Evolutionary conservation across 768 basidiomycete species (phyloP).

Genomic region (Russula virescens): DNA sequence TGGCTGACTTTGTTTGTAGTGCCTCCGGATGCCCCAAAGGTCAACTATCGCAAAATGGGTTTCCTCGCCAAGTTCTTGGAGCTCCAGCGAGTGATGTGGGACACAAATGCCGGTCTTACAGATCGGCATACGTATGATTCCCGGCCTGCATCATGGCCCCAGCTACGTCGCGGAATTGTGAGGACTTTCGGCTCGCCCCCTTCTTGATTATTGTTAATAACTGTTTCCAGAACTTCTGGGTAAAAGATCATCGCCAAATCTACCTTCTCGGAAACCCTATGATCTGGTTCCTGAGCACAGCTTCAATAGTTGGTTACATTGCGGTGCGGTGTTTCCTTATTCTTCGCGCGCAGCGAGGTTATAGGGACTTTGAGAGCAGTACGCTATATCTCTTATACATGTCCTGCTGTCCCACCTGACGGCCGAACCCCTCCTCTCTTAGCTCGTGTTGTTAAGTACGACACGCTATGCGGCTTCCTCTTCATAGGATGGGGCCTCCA

Average conservation of each 20-base stretch:
- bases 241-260: constrained; percentile 91
- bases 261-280: constrained; percentile 94
- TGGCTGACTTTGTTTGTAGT: constrained; percentile 43
- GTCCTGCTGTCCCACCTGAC: background rate
- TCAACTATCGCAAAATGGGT: constrained; percentile 87
- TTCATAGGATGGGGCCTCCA: constrained; percentile 89
- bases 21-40: constrained; percentile 59
- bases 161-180: constrained; percentile 86
- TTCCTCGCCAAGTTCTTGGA: constrained; percentile 91
- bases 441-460: constrained; percentile 92
- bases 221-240: constrained; percentile 85
- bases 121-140: constrained; percentile 95
- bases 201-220: background rate
- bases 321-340: constrained; percentile 71
- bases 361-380: constrained; percentile 90
- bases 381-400: constrained; percentile 30
- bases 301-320: constrained; percentile 63
- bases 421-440: constrained; percentile 5
- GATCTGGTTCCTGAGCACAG: constrained; percentile 83
- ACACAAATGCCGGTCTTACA: constrained; percentile 91
- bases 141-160: constrained; percentile 89
- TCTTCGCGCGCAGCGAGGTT: constrained; percentile 86
- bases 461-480: constrained; percentile 84
- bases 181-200: constrained; percentile 31
- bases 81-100: constrained; percentile 94